Evolutionary conservation across 2,329 filamentous ascomycete genomes (phyloP), one percentile per base, ranked within the genome.

Genomic region (Venturia aucupariae): DNA sequence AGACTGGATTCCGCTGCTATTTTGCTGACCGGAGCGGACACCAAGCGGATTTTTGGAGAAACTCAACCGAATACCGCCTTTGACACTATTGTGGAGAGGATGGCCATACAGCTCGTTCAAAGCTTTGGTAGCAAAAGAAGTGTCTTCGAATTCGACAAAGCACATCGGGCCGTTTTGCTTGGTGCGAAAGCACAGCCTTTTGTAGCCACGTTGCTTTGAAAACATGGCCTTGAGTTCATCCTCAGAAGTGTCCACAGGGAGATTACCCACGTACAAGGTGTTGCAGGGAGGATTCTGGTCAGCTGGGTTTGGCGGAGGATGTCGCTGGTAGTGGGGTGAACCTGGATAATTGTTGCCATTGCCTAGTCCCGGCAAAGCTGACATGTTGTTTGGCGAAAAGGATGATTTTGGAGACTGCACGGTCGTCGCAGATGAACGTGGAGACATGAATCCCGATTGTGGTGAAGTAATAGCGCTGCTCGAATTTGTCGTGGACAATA

Each of bases 241-340:
- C 72, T 99, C 94, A 0, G 90, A 93, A 0, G 92, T 95, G 72
- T 96, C 90, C 65, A 92, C 85, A 0, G 93, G 94, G 54, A 99
- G 80, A 71, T 99, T 97, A n/a, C 94, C 93, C 24, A 99, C 93
- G 72, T 99, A 97, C 7, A 99, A 82, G 0, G 94, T 99, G 73
- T 99, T 97, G 82, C 94, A 97, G 0, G 94, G 94, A 0, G 93
- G 93, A 70, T 97, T 97, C 75, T 97, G 90, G 72, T 99, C 93
- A 15, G 93, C 92, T 0, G 92, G 93, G 69, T 97, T 97, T 66
- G 90, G 90, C 0, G 92, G 89, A 17, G 93, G 93, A 67, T 91
- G 90, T 71, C 80, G 82, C 67, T 78, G 81, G 69, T 83, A 89
- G 66, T 84, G 81, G 68, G 82, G 78, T 63, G 78, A 81, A 44